Base-by-base conservation (phyloP, 352 stramenopile genomes). In the Phytophthora tubulina region DNA sequence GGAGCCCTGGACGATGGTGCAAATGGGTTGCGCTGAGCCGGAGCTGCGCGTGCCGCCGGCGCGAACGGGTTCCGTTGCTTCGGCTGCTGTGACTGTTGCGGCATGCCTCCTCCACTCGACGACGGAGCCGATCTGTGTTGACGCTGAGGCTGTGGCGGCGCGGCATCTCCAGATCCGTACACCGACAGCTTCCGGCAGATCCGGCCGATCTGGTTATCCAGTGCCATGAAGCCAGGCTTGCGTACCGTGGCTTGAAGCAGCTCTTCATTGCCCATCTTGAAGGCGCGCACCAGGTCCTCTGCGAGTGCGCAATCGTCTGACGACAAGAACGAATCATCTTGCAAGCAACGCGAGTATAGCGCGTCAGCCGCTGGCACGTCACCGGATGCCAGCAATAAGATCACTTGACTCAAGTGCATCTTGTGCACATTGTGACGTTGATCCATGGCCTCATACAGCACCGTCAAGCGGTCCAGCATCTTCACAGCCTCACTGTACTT, bases 191-290 rank as follows among this genome's bases (percentile, higher is more conserved):
- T 92, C 41, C 88, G 82, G 42, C 80, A 85, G 44, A 94, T 66
- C 3, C 84, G 82, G 7, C 84, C 84, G 62, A 94, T 84, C 71
- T 91, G 81, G 71, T 93, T 93, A 70, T 95, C 88, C 35, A 95
- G 69, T 38, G 90, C 90, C 65, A 88, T 81, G 53, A 93, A 92
- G 42, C 81, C 79, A 32, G 88, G 84, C 60, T 94, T 95, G 49
- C 85, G 83, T 45, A 95, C 81, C 14, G 86, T 91, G 27, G 79
- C 65, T 72, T 94, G 85, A 54, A 95, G 60, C 8, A 92, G 58
- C 21, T 91, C 85, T 54, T 93, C 86, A 70, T 93, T 91, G 56
- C 87, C 85, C 53, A 86, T 78, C 75, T 95, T 94, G 67, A 88
- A 93, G 8, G 86, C 83, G 14, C 85, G 82, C 42, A 95, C 87